Base-by-base conservation (phyloP, 208 protist species). In the Trypanosoma platydactyli region DNA sequence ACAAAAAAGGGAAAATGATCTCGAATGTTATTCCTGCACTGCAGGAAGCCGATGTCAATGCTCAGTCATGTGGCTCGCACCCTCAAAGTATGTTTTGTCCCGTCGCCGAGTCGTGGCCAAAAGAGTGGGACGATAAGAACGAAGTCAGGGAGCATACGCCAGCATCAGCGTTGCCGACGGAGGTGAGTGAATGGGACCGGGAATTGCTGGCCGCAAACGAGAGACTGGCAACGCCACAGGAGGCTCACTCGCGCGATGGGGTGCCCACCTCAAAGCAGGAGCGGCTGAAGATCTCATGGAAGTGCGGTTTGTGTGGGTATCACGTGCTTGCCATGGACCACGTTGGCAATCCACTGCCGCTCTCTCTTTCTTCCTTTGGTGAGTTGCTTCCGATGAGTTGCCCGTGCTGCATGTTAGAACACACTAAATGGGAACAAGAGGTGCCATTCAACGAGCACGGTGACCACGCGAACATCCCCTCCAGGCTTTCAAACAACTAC, bases 251-350 rank as follows among this genome's bases (percentile, higher is more conserved):
- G 7, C 11, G 56, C 52, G n/a, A 64, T 61, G 70, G 12, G 41
- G 6, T 40, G 49, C 7, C 25, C 49, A 3, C 35, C 64, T 29
- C 42, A 51, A 24, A 24, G 55, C 29, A 4, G 25, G 27, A 56
- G 44, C 9, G 58, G 45, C 16, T 33, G 41, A 84, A 82, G 11
- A 79, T 91, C 9, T 77, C 89, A 20, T 95, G 89, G 87, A 74
- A 76, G 16, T 95, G 89, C 55, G 86, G 80, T 29, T 64, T 91
- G 59, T 95, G 89, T 48, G 81, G 80, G 11, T 95, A 95, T 67
- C 71, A 85, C 56, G 79, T 92, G 27, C 70, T 93, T 6, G 84
- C 89, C 5, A 91, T 95, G 77, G 89, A 95, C 62, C 80, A 90
- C 30, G 57, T 89, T 24, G 89, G 89, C 22, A 70, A 66, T 0